Base-by-base conservation (phyloP, 192 early-diverging fungal species). In the Backusella australiensis region DNA sequence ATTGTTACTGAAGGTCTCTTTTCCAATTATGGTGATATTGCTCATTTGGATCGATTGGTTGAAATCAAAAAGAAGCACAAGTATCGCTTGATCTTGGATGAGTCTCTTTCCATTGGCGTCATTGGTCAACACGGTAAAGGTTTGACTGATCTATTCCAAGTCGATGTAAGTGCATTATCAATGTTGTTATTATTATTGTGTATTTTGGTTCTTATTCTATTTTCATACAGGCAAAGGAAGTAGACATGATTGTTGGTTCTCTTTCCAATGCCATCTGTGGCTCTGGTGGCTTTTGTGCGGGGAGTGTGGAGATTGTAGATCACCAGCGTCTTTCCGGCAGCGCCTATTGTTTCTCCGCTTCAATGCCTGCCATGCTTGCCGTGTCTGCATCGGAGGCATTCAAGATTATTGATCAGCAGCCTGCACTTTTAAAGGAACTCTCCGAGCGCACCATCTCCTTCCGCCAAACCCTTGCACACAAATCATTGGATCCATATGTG, bases 21-120 rank as follows among this genome's bases (percentile, higher is more conserved):
- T 85, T 87, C 86, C 44, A 95, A 97, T 81, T 85, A 85, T 75
- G 96, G 96, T 32, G 94, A 97, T 78, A 93, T 99, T 80, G 88
- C 92, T 36, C 93, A 92, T 7, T 85, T 99, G 34, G 88, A 91
- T 23, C 85, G 89, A 68, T 78, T 99, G 63, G 85, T 98, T 56
- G 95, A 92, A 66, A 81, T 99, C 71, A 99, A 97, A 87, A 88
- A 94, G 65, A 91, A 94, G 82, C 96, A 96, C 92, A 98, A 99
- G 90, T 99, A 94, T 87, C 88, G 97, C 26, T 86, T 99, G 41
- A 94, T 99, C 75, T 82, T 99, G 67, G 97, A 99, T 76, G 97
- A 99, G 83, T 91, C 90, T 70, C 86, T 90, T 71, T 97, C 96
- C 0, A 88, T 99, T 86, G 97, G 97, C 59, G 86, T 93, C 11